Conservation (phyloP, 2,329 filamentous ascomycete genomes). For the Tolypocladium album region DNA sequence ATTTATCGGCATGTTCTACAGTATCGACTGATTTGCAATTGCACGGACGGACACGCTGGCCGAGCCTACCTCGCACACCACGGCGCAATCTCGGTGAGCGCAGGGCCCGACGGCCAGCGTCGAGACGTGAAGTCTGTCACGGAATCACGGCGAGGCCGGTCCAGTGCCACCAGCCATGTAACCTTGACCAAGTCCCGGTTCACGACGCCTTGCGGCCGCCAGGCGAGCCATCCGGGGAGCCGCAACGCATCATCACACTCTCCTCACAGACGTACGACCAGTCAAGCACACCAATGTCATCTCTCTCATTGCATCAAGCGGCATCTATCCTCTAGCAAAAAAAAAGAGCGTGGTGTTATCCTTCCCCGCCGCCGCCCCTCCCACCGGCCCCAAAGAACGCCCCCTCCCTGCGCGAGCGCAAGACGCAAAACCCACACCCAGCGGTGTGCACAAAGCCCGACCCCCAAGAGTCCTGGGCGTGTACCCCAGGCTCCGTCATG, state of each 20-base stretch:
- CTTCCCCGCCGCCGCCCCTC: not conserved
- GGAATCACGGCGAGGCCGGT: not conserved
- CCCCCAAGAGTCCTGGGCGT: not conserved
- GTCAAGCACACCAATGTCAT: not conserved
- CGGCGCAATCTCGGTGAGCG: too few relatives aligned
- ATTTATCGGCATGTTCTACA: too few relatives aligned
- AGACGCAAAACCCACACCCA: not conserved
- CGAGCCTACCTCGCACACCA: too few relatives aligned
- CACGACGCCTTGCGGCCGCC: not conserved
- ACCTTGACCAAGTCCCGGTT: not conserved
- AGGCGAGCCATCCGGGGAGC: not conserved
- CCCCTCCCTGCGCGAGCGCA: not conserved
- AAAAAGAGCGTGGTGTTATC: constrained; percentile 2
- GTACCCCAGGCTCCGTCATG: not conserved
- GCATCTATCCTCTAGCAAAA: constrained; percentile 5
- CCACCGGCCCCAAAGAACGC: not conserved
- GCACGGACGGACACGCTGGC: too few relatives aligned
- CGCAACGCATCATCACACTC: not conserved
- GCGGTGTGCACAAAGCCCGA: not conserved
- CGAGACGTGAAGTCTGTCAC: too few relatives aligned
- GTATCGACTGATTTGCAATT: too few relatives aligned
- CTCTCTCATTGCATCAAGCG: not conserved
- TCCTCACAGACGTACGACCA: not conserved
- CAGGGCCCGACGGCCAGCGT: too few relatives aligned
- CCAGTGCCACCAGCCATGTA: not conserved